Percentiles rank a stretch among this genome's conserved stretches.
Evolutionary conservation across 768 basidiomycete genomes (phyloP).

Genomic region (Myochromella boudieri): DNA sequence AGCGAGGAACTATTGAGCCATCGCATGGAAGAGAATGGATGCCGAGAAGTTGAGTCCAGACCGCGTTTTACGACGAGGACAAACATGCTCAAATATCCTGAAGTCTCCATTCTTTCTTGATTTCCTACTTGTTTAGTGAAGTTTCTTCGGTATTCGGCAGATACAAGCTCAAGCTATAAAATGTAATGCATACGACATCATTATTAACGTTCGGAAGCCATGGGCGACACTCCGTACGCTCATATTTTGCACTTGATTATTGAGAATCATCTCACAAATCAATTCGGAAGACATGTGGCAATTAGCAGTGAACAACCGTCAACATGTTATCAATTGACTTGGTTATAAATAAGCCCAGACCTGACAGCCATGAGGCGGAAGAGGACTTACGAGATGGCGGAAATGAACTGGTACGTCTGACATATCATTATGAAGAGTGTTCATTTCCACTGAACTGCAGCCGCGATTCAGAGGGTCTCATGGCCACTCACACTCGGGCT

Average conservation of each 20-base stretch:
- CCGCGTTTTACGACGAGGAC: too few relatives aligned
- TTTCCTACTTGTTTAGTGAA: too few relatives aligned
- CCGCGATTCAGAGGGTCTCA: slow-evolving; percentile 6
- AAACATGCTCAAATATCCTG: too few relatives aligned
- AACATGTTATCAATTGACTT: slow-evolving; percentile 60
- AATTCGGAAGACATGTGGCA: slow-evolving; percentile 21
- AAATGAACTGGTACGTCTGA: slow-evolving; percentile 9
- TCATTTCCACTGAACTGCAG: not conserved
- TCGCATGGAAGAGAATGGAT: too few relatives aligned
- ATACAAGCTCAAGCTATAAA: slow-evolving; percentile 49
- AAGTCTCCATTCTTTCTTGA: too few relatives aligned
- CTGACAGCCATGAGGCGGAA: slow-evolving; percentile 25
- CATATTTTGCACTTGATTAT: not conserved
- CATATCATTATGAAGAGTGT: not conserved
- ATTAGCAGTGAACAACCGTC: slow-evolving; percentile 57
- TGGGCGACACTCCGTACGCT: slow-evolving; percentile 66
- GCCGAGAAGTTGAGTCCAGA: too few relatives aligned
- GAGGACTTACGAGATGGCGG: slow-evolving; percentile 9
- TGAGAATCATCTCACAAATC: not conserved
- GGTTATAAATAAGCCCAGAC: slow-evolving; percentile 72
- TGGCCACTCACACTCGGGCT: slow-evolving; percentile 21
- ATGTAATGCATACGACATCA: slow-evolving; percentile 71
- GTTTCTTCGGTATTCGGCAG: too few relatives aligned
- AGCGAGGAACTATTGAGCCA: too few relatives aligned
- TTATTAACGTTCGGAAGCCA: slow-evolving; percentile 77